phyloP scores from a whole-genome alignment of 164 flowering plant genomes.

The Chimonanthus praecox region DNA sequence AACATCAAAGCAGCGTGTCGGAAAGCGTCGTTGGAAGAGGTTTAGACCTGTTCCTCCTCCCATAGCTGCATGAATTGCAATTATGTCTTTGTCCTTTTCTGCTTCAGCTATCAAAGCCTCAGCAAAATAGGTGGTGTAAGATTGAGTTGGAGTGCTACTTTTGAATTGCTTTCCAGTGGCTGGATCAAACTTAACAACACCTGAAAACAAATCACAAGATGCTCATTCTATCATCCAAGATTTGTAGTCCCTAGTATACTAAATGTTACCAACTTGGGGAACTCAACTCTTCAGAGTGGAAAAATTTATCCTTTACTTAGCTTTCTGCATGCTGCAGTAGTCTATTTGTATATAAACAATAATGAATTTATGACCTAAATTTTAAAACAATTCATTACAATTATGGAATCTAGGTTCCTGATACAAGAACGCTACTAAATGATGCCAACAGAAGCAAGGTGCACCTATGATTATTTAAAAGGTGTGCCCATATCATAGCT shows the following conservation, averaged over 20 bases:
- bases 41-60: constrained; percentile 97
- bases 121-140: constrained; percentile 89
- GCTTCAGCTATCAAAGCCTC: constrained; percentile 97
- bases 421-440: too few relatives aligned
- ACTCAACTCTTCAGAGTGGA: neutral
- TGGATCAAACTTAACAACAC: constrained; percentile 89
- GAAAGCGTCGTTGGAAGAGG: constrained; percentile 73
- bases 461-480: too few relatives aligned
- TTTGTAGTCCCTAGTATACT: neutral
- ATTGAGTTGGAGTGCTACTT: constrained; percentile 52
- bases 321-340: too few relatives aligned
- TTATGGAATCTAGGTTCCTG: too few relatives aligned
- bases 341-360: too few relatives aligned
- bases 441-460: too few relatives aligned
- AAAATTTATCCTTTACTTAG: neutral
- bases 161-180: constrained; percentile 94
- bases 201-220: constrained; percentile 27
- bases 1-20: constrained; percentile 86
- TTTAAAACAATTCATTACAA: too few relatives aligned
- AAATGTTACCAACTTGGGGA: neutral
- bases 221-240: neutral
- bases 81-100: constrained; percentile 71
- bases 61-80: constrained; percentile 99
- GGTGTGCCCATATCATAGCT: too few relatives aligned
- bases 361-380: too few relatives aligned